A percentile compares a stretch with the other conserved stretches of the same genome.
phyloP scores from a whole-genome alignment of 768 basidiomycete genomes.

The Naganishia randhawae region DNA sequence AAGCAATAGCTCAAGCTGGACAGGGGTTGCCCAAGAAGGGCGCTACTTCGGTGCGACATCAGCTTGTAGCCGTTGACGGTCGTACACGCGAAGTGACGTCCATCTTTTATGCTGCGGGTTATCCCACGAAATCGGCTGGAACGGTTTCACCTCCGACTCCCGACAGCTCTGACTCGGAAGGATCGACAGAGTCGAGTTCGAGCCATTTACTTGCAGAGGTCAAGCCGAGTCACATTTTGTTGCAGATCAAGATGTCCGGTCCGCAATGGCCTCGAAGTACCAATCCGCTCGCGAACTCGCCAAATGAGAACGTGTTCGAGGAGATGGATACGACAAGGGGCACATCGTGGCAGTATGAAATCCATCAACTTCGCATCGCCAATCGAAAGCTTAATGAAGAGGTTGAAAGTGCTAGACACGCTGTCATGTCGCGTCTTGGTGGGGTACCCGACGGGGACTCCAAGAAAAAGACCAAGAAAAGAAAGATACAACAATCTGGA shows the following conservation, averaged over 20 bases:
- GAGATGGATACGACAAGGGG: conserved; percentile 66
- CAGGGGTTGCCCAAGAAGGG: conserved; percentile 31
- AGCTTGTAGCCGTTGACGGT: conserved; percentile 41
- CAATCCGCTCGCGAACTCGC: conserved; percentile 30
- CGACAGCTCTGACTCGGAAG: conserved; percentile 29
- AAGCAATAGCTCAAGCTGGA: conserved; percentile 39
- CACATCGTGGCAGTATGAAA: conserved; percentile 89
- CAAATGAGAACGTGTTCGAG: conserved; percentile 62
- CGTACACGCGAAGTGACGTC: conserved; percentile 48
- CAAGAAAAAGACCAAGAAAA: conserved; percentile 26
- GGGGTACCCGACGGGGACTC: neutral
- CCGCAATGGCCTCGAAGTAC: conserved; percentile 29
- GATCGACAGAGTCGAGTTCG: conserved; percentile 25
- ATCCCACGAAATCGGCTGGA: conserved; percentile 1
- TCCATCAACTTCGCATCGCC: conserved; percentile 72
- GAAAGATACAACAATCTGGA: conserved; percentile 18
- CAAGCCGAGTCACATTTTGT: conserved; percentile 40
- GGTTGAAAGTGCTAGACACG: conserved; percentile 39
- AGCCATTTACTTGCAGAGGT: conserved; percentile 29
- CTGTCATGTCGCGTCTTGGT: neutral
- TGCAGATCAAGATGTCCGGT: conserved; percentile 43
- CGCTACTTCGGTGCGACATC: conserved; percentile 44
- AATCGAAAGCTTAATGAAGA: conserved; percentile 67
- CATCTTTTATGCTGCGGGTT: conserved; percentile 41
- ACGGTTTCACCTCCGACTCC: conserved; percentile 20